Evolutionary conservation across 2,329 filamentous ascomycete species (phyloP), one percentile per base, ranked within the genome.

Genomic region (Aspergillus piperis): DNA sequence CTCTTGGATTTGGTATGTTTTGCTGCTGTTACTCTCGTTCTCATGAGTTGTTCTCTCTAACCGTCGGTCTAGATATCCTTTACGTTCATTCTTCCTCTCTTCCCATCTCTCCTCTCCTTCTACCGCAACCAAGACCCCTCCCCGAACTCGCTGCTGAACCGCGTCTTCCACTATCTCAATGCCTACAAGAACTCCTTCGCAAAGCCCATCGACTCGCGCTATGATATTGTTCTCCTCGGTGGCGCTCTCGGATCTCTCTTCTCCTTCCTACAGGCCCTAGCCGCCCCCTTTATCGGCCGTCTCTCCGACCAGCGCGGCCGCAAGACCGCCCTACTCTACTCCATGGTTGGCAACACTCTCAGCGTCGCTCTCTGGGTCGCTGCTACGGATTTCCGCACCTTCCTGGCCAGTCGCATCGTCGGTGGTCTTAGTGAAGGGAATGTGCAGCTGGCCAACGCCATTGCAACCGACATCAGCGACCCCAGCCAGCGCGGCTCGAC

Each of bases 401-500:
- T 99, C 73, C 83, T 99, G 30, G 90, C 92, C n/a, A 96, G 92
- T 68, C 88, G 95, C 54, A 80, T 99, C 2, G 91, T 99, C 0
- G 95, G 95, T 23, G 95, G 95, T 0, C 78, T 99, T 65, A 97
- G 93, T 59, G 95, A 99, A 80, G 95, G 95, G 64, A 99, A 99
- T 69, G 91, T 99, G 2, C 95, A 99, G 80, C 83, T 99, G 13
- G 94, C 95, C 4, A 95, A 94, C 64, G 94, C 95, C 44, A 98
- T 99, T 75, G 95, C 95, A 17, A 95, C 94, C 41, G 95, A 99
- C 75, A 93, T 99, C 66, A 96, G 91, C 47, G 92, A 96, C 70
- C 90, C 94, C 68, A 84, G 85, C 59, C 90, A 89, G 70, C 87
- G 95, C 27, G 92, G 94, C 21, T 88, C 91, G 19, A 97, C 95